Evolutionary conservation across 257 asterid genomes (phyloP), one percentile per base, ranked within the genome.

Genomic region (Eucommia ulmoides): DNA sequence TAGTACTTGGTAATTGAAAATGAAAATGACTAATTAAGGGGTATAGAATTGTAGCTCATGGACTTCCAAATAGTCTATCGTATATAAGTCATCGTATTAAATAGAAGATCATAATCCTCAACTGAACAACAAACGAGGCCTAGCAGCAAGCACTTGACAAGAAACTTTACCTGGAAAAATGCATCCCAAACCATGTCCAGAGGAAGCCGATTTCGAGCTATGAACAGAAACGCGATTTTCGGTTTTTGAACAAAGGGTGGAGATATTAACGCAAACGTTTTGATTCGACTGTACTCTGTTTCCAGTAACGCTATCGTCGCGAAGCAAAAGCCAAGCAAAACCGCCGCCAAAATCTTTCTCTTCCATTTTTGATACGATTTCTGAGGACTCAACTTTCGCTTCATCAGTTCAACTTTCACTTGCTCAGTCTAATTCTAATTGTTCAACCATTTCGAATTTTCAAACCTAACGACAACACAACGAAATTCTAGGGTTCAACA

Each of bases 131-230:
- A n/a, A 38, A 38, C n/a, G 0, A 38, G n/a, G 8, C n/a, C 5
- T 3, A 38, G 3, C 5, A 38, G 45, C 17, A 38, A 38, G 45
- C 45, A 38, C 0, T 38, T 42, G 9, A 18, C 15, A 42, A 4
- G 48, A 7, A 14, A 4, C 53, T 52, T 50, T 68, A 88, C 97
- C 95, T 69, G 82, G 62, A 83, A 83, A 64, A 79, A 88, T 3
- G 63, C 86, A 62, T 83, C 93, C 97, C 97, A 88, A 44, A 83
- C 78, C 56, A 71, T 54, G 58, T 83, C 97, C 53, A 83, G 69
- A 17, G 93, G 84, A 57, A 83, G 79, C 59, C 97, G 92, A 65
- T 88, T 88, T 53, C 97, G 78, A 60, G 97, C 93, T 55, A 83
- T 81, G 61, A 81, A 88, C 25, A 88, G 73, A 57, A 77, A 88